Base-by-base conservation (phyloP, 2,329 filamentous ascomycete species). In the Pseudogymnoascus sp. region DNA sequence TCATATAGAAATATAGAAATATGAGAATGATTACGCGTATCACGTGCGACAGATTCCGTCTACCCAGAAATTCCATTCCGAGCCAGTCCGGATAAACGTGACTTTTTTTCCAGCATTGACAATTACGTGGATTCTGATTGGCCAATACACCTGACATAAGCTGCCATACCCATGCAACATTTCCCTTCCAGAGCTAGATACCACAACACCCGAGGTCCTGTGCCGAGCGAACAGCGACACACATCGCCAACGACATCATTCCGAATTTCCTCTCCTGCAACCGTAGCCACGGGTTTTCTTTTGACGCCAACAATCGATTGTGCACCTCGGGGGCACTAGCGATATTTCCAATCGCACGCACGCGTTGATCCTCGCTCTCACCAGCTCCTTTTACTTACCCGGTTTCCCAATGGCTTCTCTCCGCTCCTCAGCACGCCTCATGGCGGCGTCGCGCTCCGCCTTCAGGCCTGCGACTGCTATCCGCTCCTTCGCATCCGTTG, bases 401-500 rank as follows among this genome's bases (percentile, higher is more conserved):
- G 23, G 21, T 62, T 16, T 59, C 69, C 77, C 72, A 74, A 86
- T 86, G 83, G 81, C 83, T 72, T 78, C 83, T 79, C 83, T 86
- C 76, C 83, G 83, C 79, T 83, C 81, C 71, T 78, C 82, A 64
- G 73, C 78, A 67, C 80, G 82, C 73, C 73, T 84, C 65, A 71
- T 86, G 69, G 80, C 73, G 70, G 68, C 75, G 75, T 72, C 78
- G 74, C 71, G 75, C 71, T 73, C 76, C 68, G 71, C 74, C 60
- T 51, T 66, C 21, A 65, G 67, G 66, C 59, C 67, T 63, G 67
- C 76, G 66, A 74, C 78, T 70, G 77, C 80, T 68, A 70, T 77
- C 61, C 81, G 82, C 66, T 79, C 80, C 66, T 83, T 85, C 79
- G 83, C 83, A 63, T 78, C 82, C 2, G 77, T 83, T 67, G 79